A percentile compares a stretch with the other conserved stretches of the same genome.
phyloP scores from a whole-genome alignment of 305 asterid species.

The Lippia alba region DNA sequence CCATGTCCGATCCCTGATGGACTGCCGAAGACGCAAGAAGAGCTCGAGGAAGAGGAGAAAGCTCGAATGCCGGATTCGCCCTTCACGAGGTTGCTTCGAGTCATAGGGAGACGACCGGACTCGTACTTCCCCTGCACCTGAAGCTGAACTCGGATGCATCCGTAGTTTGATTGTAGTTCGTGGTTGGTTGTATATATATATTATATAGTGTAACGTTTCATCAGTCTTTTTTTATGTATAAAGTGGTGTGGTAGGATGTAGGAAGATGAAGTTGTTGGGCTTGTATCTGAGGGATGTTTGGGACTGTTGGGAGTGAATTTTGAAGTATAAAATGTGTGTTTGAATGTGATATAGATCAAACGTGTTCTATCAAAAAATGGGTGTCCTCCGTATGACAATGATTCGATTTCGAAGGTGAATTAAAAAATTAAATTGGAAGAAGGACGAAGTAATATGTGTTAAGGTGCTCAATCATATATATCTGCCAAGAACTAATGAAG shows the following conservation, averaged over 20 bases:
- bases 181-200: conserved; percentile 11
- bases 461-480: no score
- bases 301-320: background rate
- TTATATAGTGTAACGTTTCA: conserved; percentile 3
- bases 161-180: background rate
- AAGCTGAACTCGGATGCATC: conserved; percentile 39
- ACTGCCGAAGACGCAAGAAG: conserved; percentile 71
- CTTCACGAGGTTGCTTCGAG: conserved; percentile 78
- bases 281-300: background rate
- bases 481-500: no score
- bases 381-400: no score
- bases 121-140: conserved; percentile 73
- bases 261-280: background rate
- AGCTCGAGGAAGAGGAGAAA: conserved; percentile 87
- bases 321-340: background rate
- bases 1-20: conserved; percentile 82
- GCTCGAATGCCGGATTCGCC: conserved; percentile 84
- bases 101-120: conserved; percentile 67
- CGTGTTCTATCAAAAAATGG: no score
- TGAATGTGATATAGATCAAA: no score
- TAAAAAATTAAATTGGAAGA: no score
- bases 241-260: background rate
- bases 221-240: background rate
- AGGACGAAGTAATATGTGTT: no score
- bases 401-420: no score